These are phyloP conservation scores for Benincasa hispida DNA, from an alignment of 306 rosid genomes.

Conservation along the genomic window DNA sequence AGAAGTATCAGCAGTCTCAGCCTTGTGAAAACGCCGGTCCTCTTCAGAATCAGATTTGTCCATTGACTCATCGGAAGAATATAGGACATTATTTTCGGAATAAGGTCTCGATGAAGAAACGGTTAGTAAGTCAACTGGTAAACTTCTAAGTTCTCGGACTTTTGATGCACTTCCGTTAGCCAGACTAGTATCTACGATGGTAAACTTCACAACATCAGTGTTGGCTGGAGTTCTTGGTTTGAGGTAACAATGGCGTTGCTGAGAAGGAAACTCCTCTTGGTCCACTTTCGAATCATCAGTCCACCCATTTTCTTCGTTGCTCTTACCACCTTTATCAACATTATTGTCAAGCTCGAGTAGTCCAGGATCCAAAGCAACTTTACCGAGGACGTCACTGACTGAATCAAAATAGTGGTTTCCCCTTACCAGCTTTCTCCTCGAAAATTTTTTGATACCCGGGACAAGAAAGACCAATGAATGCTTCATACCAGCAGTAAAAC, in stretches of 20 bases:
- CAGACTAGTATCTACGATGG: slow-evolving; percentile 79
- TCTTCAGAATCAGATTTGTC: slow-evolving; percentile 28
- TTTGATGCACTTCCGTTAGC: slow-evolving; percentile 26
- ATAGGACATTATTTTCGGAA: slow-evolving; percentile 14
- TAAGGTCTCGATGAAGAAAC: slow-evolving; percentile 20
- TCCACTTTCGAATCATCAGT: neutral
- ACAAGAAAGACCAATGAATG: slow-evolving; percentile 67
- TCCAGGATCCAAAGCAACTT: slow-evolving; percentile 77
- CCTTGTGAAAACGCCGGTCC: neutral
- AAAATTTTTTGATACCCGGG: slow-evolving; percentile 77
- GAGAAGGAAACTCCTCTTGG: slow-evolving; percentile 31
- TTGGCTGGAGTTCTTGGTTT: slow-evolving; percentile 58
- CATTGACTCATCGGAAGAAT: neutral
- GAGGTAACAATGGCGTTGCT: slow-evolving; percentile 73
- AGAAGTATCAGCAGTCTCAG: neutral
- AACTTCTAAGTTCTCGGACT: slow-evolving; percentile 62
- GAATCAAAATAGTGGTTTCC: slow-evolving; percentile 82
- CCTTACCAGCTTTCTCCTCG: slow-evolving; percentile 55
- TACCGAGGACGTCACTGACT: slow-evolving; percentile 52
- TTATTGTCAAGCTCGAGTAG: slow-evolving; percentile 55
- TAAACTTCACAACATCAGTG: slow-evolving; percentile 47
- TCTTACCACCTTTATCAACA: slow-evolving; percentile 36
- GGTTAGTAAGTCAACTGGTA: slow-evolving; percentile 34
- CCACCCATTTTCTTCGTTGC: slow-evolving; percentile 22
- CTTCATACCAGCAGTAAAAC: slow-evolving; percentile 36